Percentiles rank a stretch among this genome's conserved stretches.
phyloP scores from a whole-genome alignment of 2,329 filamentous ascomycete genomes.

The Balansia obtecta region DNA sequence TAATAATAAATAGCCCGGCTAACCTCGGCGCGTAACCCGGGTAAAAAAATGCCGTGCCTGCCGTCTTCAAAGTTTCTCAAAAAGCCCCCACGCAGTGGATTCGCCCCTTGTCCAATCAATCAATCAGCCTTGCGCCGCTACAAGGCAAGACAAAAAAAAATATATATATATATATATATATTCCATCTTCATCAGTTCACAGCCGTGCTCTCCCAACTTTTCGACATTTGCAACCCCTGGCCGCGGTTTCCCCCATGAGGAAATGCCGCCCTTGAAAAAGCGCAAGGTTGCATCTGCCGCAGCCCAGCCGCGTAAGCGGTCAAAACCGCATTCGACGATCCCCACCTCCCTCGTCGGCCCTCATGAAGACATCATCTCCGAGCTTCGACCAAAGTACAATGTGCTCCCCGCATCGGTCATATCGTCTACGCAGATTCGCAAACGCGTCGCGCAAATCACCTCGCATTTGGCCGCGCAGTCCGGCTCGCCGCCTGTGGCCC shows the following conservation, averaged over 20 bases:
- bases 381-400: conserved; percentile 34
- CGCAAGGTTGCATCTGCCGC: neutral
- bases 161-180: too few relatives aligned
- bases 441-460: conserved; percentile 34
- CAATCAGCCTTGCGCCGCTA: too few relatives aligned
- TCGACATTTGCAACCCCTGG: neutral
- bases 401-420: conserved; percentile 42
- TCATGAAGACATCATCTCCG: conserved; percentile 29
- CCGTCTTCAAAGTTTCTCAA: too few relatives aligned
- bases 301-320: neutral
- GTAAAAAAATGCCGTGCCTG: too few relatives aligned
- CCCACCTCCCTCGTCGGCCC: conserved; percentile 19
- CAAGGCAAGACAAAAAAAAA: neutral
- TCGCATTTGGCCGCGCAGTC: conserved; percentile 26
- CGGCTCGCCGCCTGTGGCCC: conserved; percentile 21
- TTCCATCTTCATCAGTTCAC: neutral
- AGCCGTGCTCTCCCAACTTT: neutral
- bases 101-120: too few relatives aligned
- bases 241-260: too few relatives aligned
- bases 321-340: conserved; percentile 5
- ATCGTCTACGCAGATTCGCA: conserved; percentile 46
- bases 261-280: neutral
- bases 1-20: too few relatives aligned
- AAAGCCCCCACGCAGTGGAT: too few relatives aligned
- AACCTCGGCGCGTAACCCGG: too few relatives aligned